Base-by-base conservation (phyloP, 495 filamentous ascomycete genomes). In the Xylaria curta region DNA sequence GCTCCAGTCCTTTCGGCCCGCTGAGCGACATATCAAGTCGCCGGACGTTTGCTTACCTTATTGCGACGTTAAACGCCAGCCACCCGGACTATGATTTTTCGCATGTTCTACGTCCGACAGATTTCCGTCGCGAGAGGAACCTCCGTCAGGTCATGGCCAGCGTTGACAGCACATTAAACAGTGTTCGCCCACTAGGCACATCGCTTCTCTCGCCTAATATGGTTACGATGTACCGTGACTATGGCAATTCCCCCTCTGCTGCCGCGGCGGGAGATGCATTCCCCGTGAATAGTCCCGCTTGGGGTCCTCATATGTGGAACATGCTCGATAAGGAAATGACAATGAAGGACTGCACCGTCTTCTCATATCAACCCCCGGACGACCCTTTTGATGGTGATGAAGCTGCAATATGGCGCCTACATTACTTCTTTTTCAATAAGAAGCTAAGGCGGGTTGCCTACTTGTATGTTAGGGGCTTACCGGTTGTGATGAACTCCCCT, bases 21-120 rank as follows among this genome's bases (percentile, higher is more conserved):
- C 87, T 99, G 61, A 92, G 91, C 66, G 92, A 98, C 72, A 88
- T 92, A 59, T 92, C 93, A 10, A 94, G 92, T 76, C 93, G 97
- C 15, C 90, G 94, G 60, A 97, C 93, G 0, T 98, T 96, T 81
- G 94, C 96, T 51, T 98, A 98, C 81, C 81, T 98, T 69, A 98
- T 98, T 77, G 96, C 96, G 15, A 98, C 97, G 1, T 86, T 99
- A n/a, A 99, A 99, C 75, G 95, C 95, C 0, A 95, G 92, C 49
- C 95, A 99, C 81, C 92, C 94, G 1, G 97, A 99, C 79, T 99
- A 99, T 80, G 95, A 98, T 81, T 98, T 98, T 82, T 96, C 93
- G 2, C 91, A 97, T 71, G 89, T 94, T 62, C 85, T 98, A 69
- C 90, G 94, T 38, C 94, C 95, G 1, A 87, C 89, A 12, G 96